Evolutionary conservation across 129 eudicot genomes (phyloP), one percentile per base, ranked within the genome.

Genomic region (Lactuca saligna): DNA sequence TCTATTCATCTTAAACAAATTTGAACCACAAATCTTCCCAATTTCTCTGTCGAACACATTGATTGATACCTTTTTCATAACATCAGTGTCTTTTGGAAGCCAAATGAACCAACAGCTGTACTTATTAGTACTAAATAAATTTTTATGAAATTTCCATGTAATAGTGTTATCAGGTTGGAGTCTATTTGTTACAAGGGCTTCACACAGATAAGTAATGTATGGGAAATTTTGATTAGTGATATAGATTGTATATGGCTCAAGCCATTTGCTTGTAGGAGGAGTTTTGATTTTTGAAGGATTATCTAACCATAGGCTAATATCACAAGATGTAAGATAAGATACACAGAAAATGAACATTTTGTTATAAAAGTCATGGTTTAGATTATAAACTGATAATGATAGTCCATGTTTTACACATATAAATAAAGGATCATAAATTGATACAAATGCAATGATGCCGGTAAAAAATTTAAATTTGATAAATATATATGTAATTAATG

Each of bases 21-120:
- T 25, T 1, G 29, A 25, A 25, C 29, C 29, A 25, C 29, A 25
- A 25, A 25, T 25, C 29, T 61, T 61, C 5, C 12, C 38, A 35
- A 49, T 20, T 11, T 13, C 31, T 8, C 49, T 12, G 41, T 72
- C 41, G 16, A 35, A 72, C 62, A 72, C 69, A 13, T 60, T 49
- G 57, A 70, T 15, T 2, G 71, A 66, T 10, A 9, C 37, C 34
- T 3, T 15, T 34, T 66, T 66, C 49, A 50, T 3, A 5, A 49
- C 33, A 16, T 0, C 16, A 5, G 69, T 35, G 0, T 29, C 61
- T 33, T 0, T 5, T 10, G 10, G 32, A 33, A 66, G 48, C 61
- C 49, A 53, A 8, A 13, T 10, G 48, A 66, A 66, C 71, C 71
- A 66, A 51, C 53, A 48, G 34, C 10, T 31, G 32, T 56, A 66